A percentile compares a stretch with the other conserved stretches of the same genome.
Conservation (phyloP, 352 stramenopile species). For the Globisporangium middletonii region DNA sequence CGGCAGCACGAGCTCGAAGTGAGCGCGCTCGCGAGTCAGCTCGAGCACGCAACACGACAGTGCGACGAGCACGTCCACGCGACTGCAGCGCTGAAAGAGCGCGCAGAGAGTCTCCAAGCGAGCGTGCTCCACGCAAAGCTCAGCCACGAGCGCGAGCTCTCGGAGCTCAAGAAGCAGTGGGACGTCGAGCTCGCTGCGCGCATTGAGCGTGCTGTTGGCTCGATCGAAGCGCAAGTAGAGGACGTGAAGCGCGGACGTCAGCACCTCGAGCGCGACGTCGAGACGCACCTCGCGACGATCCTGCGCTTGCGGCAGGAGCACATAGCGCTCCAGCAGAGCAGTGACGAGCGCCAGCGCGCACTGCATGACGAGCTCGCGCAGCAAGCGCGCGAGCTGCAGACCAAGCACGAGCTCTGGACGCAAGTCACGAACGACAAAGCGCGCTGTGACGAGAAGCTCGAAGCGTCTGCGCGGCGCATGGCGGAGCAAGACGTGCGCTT, state of each 20-base stretch:
- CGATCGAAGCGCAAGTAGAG: slow-evolving; percentile 53
- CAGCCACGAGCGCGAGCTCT: slow-evolving; percentile 44
- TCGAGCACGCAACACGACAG: slow-evolving; percentile 28
- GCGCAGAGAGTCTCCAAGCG: slow-evolving; percentile 37
- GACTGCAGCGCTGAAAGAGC: slow-evolving; percentile 28
- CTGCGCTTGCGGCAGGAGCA: slow-evolving; percentile 53
- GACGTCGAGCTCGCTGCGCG: slow-evolving; percentile 48
- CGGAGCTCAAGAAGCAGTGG: slow-evolving; percentile 43
- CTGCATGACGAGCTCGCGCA: slow-evolving; percentile 28
- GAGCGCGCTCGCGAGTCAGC: slow-evolving; percentile 35
- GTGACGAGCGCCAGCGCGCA: slow-evolving; percentile 24
- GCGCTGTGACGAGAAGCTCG: slow-evolving; percentile 38
- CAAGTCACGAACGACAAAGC: slow-evolving; percentile 25
- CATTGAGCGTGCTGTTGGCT: slow-evolving; percentile 43
- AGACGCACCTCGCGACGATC: slow-evolving; percentile 52
- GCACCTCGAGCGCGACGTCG: slow-evolving; percentile 56
- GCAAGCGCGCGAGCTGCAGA: slow-evolving; percentile 38
- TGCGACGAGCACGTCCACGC: slow-evolving; percentile 29
- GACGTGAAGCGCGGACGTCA: slow-evolving; percentile 59
- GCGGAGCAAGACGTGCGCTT: slow-evolving; percentile 32
- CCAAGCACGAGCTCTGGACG: slow-evolving; percentile 28
- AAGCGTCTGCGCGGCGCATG: slow-evolving; percentile 29
- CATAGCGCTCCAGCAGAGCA: slow-evolving; percentile 35
- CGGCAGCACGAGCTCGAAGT: slow-evolving; percentile 40
- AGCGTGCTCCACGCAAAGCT: slow-evolving; percentile 45